Percentiles rank a stretch among this genome's conserved stretches.
These are phyloP conservation scores for Arthrobotrys musiformis DNA, from an alignment of 2,329 filamentous ascomycete genomes.

Conservation along the genomic window DNA sequence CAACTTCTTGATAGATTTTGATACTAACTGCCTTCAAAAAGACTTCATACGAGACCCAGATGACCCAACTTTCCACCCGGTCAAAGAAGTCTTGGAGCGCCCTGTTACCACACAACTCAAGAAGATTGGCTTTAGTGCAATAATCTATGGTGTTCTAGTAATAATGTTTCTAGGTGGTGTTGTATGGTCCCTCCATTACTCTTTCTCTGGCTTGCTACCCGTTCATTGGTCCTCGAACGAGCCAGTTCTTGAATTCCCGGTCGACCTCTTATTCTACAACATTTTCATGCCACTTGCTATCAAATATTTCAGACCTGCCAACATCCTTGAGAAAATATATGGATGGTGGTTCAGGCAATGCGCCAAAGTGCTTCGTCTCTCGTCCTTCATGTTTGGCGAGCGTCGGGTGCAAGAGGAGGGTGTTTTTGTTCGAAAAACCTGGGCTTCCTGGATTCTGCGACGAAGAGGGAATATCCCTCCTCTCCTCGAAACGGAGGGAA, in stretches of 20 bases:
- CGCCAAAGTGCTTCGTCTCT: conserved; percentile 80
- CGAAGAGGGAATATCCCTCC: conserved; percentile 62
- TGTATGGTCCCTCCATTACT: conserved; percentile 84
- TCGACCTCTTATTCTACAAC: conserved; percentile 95
- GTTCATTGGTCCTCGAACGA: conserved; percentile 94
- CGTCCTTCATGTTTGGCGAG: conserved; percentile 92
- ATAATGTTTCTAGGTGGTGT: conserved; percentile 93
- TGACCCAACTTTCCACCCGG: conserved; percentile 96
- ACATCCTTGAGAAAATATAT: conserved; percentile 85
- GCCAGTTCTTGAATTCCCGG: conserved; percentile 90
- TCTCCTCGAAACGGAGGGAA: conserved; percentile 49
- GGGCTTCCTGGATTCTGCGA: conserved; percentile 64
- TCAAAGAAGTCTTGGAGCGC: conserved; percentile 93
- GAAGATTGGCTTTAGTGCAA: conserved; percentile 94
- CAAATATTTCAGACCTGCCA: conserved; percentile 83
- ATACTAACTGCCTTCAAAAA: conserved; percentile 63
- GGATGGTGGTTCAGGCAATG: conserved; percentile 96
- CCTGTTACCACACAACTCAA: conserved; percentile 91
- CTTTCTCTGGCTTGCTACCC: conserved; percentile 78
- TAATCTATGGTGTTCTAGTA: conserved; percentile 93
- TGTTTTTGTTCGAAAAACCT: conserved; percentile 70
- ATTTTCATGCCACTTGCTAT: conserved; percentile 91
- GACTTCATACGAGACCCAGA: conserved; percentile 98
- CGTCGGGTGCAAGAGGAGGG: conserved; percentile 84
- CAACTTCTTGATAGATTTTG: background rate